Conservation (phyloP, 106 monocot species). For the Acanthochlamys bracteata region DNA sequence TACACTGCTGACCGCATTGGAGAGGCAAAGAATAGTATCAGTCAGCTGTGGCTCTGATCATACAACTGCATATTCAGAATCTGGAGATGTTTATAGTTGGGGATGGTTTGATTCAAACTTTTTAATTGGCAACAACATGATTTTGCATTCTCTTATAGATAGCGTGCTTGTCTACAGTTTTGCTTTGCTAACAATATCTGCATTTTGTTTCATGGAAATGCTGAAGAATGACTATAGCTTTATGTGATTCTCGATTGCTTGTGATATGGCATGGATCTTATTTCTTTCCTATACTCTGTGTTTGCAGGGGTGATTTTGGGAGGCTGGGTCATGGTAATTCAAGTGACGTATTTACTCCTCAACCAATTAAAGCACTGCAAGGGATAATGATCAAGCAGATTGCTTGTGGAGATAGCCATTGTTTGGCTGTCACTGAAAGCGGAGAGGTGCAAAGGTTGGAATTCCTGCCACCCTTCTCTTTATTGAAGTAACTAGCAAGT, state of each 20-base stretch:
- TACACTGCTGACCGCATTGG: conserved; percentile 46
- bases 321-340: conserved; percentile 95
- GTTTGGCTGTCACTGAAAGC: conserved; percentile 76
- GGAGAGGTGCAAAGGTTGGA: conserved; percentile 77
- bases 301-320: conserved; percentile 89
- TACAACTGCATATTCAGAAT: conserved; percentile 8
- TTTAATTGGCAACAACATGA: no score
- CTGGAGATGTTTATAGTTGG: conserved; percentile 12
- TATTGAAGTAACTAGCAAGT: no score
- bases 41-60: conserved; percentile 61
- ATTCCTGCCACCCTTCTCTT: no score
- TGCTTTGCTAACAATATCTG: no score
- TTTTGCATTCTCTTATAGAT: no score
- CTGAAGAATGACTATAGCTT: no score
- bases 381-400: conserved; percentile 81
- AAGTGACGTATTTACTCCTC: conserved; percentile 91
- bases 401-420: conserved; percentile 98
- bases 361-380: conserved; percentile 84
- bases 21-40: conserved; percentile 44
- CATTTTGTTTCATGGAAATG: background rate
- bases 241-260: no score
- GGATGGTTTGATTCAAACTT: background rate
- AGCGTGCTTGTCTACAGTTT: no score
- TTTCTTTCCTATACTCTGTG: background rate
- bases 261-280: no score